Conservation (phyloP, 1,284 basidiomycete genomes). For the Sparassis latifolia region DNA sequence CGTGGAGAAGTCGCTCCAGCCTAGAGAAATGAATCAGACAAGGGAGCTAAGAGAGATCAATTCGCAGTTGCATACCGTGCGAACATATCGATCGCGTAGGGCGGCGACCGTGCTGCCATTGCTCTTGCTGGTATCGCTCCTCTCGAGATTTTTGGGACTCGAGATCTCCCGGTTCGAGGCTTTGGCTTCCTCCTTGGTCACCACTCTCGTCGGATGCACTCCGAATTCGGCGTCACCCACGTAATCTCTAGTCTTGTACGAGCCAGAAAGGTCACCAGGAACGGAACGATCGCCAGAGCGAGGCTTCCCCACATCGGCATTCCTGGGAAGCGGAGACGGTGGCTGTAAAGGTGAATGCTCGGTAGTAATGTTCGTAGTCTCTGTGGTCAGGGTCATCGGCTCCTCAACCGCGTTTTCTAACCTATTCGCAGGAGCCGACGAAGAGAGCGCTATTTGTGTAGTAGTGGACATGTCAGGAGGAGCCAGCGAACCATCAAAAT, state of each 20-base stretch:
- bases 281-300: no score
- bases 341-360: no score
- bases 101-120: conserved; percentile 59
- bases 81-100: conserved; percentile 57
- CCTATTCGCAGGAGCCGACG: neutral
- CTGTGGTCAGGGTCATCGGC: no score
- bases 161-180: conserved; percentile 14
- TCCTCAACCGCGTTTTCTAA: no score
- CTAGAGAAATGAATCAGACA: conserved; percentile 24
- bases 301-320: no score
- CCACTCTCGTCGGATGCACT: conserved; percentile 11
- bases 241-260: conserved; percentile 26
- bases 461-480: conserved; percentile 1
- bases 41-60: conserved; percentile 2
- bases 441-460: conserved; percentile 10
- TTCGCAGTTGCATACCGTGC: conserved; percentile 35
- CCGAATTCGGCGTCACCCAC: conserved; percentile 33
- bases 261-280: neutral
- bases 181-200: conserved; percentile 6
- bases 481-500: no score
- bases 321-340: no score
- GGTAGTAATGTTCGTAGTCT: no score
- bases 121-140: conserved; percentile 34
- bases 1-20: conserved; percentile 45
- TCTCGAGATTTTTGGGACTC: conserved; percentile 17